Conservation (phyloP, 192 early-diverging fungal species). For the Linnemannia schmuckeri region DNA sequence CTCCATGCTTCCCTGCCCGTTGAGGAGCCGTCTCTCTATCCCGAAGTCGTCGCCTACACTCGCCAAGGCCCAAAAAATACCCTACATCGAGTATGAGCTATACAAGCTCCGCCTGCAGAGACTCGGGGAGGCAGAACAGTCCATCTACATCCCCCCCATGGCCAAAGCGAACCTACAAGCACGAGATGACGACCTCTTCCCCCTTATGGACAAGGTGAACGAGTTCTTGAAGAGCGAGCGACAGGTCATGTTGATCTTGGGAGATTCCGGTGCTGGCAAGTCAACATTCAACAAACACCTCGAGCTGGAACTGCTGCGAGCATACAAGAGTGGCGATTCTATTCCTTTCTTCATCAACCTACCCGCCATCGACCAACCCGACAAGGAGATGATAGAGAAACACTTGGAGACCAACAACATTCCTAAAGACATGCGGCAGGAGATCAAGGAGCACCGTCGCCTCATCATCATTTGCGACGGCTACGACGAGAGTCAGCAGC, state of each 20-base stretch:
- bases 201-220: neutral
- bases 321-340: neutral
- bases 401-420: neutral
- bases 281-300: neutral
- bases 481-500: neutral
- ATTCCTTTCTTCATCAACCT: conserved; percentile 6
- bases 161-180: no score
- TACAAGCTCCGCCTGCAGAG: no score
- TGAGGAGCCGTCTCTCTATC: neutral
- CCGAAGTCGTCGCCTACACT: neutral
- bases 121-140: no score
- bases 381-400: neutral
- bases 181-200: neutral
- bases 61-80: no score
- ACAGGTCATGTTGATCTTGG: neutral
- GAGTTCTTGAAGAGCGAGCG: neutral
- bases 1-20: neutral
- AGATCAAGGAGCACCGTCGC: neutral
- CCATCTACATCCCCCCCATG: no score
- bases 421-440: neutral
- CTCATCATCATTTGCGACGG: neutral
- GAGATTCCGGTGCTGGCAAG: neutral
- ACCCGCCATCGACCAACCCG: neutral
- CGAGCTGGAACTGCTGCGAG: neutral
- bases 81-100: no score